phyloP scores from a whole-genome alignment of 352 stramenopile species.

The Phytophthora kernoviae region DNA sequence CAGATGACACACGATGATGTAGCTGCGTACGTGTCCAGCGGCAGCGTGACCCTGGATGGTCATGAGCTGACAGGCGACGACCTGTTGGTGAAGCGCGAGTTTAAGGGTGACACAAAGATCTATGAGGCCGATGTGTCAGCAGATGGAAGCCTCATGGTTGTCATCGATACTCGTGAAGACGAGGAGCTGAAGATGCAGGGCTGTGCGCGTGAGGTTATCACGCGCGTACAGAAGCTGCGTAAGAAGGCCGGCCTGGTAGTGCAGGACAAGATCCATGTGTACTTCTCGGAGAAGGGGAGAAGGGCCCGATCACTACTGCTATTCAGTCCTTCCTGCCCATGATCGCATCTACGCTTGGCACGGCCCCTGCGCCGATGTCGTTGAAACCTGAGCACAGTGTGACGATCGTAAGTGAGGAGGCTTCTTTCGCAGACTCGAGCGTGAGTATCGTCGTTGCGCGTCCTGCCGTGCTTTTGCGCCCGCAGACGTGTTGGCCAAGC shows the following conservation, averaged over 20 bases:
- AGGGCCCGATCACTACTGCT: conserved; percentile 57
- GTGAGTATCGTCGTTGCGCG: conserved; percentile 72
- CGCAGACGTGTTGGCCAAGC: conserved; percentile 49
- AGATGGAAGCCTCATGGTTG: conserved; percentile 93
- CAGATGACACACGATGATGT: conserved; percentile 77
- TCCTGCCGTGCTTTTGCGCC: conserved; percentile 76
- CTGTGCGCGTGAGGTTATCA: conserved; percentile 96
- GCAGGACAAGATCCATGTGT: conserved; percentile 97
- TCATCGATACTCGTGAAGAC: conserved; percentile 96
- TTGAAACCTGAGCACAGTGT: conserved; percentile 70
- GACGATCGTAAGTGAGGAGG: conserved; percentile 73
- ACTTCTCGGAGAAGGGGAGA: conserved; percentile 86
- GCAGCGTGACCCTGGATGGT: conserved; percentile 84
- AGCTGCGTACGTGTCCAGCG: conserved; percentile 64
- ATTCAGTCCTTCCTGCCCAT: conserved; percentile 67
- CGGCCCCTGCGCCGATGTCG: conserved; percentile 58
- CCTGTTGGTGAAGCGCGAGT: conserved; percentile 94
- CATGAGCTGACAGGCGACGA: conserved; percentile 90
- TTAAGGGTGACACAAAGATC: conserved; percentile 92
- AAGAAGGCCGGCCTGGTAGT: conserved; percentile 96
- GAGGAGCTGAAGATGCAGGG: conserved; percentile 94
- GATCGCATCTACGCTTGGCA: conserved; percentile 60
- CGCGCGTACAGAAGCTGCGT: conserved; percentile 98
- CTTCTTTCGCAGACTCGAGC: conserved; percentile 70
- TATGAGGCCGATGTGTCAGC: conserved; percentile 90